These are phyloP conservation scores for Rhytidhysteron rufulum DNA, from an alignment of 2,329 filamentous ascomycete species.

Conservation along the genomic window DNA sequence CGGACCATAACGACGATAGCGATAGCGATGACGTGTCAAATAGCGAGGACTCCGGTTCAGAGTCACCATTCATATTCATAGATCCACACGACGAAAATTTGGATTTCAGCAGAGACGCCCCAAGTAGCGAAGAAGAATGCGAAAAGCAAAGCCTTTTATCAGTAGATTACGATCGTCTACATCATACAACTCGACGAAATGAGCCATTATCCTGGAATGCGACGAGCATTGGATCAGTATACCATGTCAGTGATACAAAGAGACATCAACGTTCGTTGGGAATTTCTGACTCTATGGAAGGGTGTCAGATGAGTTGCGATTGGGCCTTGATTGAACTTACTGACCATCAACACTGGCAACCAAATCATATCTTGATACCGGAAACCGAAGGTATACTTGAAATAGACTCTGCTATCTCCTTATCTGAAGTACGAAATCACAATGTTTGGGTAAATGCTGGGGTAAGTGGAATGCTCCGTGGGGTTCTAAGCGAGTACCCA, in stretches of 20 bases:
- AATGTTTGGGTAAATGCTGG: background rate
- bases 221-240: too few species aligned
- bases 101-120: background rate
- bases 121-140: background rate
- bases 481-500: background rate
- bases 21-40: background rate
- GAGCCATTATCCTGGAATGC: too few species aligned
- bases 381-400: background rate
- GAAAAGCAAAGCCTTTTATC: background rate
- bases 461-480: background rate
- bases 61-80: background rate
- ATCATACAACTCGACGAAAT: too few species aligned
- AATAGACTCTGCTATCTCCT: background rate
- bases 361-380: background rate
- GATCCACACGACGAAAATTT: background rate
- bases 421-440: background rate
- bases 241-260: too few species aligned
- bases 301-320: too few species aligned
- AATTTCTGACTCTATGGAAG: too few species aligned
- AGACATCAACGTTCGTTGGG: too few species aligned
- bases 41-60: background rate
- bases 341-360: background rate
- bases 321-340: background rate
- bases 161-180: background rate
- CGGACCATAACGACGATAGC: too few species aligned